phyloP scores from a whole-genome alignment of 2,329 filamentous ascomycete species.

The Colletotrichum spaethianum region DNA sequence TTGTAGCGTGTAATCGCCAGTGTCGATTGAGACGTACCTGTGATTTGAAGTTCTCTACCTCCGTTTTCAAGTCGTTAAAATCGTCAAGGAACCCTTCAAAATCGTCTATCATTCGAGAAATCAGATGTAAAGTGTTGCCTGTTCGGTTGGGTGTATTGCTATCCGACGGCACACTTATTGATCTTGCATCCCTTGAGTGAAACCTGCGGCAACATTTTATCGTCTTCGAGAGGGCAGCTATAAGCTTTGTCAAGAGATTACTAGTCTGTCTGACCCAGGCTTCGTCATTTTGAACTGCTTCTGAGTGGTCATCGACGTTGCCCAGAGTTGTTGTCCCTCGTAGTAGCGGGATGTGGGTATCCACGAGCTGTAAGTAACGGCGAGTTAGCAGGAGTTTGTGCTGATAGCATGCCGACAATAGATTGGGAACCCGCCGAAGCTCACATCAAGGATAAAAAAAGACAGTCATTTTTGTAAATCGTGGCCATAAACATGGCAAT shows the following conservation, averaged over 20 bases:
- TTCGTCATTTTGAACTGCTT: background rate
- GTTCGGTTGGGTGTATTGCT: background rate
- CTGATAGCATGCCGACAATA: background rate
- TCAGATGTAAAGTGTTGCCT: background rate
- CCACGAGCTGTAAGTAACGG: background rate
- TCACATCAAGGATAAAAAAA: background rate
- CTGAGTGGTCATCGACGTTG: background rate
- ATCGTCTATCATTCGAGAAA: background rate
- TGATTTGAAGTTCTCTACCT: background rate
- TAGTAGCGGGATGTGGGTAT: background rate
- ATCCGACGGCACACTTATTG: background rate
- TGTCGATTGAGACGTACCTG: background rate
- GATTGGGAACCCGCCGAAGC: too few relatives aligned
- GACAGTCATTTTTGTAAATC: too few relatives aligned
- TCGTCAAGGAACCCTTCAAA: background rate
- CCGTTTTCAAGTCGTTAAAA: background rate
- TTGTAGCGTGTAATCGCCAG: background rate
- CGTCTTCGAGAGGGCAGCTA: background rate
- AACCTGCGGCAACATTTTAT: background rate
- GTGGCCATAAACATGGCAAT: too few relatives aligned
- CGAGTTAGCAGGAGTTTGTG: background rate
- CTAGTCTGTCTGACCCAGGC: constrained; percentile 7
- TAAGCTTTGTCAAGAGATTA: background rate
- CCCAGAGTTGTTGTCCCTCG: background rate
- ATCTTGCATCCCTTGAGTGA: background rate